A percentile compares a stretch with the other conserved stretches of the same genome.
Evolutionary conservation across 2,329 filamentous ascomycete species (phyloP).

Genomic region (Ramichloridium luteum): DNA sequence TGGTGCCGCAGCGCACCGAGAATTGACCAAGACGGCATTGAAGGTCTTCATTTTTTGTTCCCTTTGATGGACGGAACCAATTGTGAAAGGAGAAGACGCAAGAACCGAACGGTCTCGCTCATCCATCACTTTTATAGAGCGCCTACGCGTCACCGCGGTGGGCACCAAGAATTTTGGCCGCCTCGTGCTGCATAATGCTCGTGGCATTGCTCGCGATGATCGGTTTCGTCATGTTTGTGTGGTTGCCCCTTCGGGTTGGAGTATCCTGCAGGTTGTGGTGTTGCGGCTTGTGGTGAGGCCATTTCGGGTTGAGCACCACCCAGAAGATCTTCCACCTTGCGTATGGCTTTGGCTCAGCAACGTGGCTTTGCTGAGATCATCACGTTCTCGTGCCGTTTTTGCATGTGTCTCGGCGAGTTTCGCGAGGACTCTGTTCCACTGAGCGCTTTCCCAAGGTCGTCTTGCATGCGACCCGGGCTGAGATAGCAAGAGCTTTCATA

Average conservation of each 20-base stretch:
- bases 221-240: background rate
- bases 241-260: background rate
- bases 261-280: background rate
- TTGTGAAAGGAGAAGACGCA: background rate
- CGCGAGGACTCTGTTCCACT: no score
- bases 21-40: background rate
- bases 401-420: no score
- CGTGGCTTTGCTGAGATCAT: no score
- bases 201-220: background rate
- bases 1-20: background rate
- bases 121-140: background rate
- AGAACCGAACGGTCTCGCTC: background rate
- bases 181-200: background rate
- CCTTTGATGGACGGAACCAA: background rate
- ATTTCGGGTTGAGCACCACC: background rate
- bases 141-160: background rate
- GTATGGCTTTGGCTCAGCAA: no score
- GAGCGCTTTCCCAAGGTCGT: no score
- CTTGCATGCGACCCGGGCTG: no score
- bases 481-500: no score
- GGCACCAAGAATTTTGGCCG: conserved; percentile 1
- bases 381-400: no score
- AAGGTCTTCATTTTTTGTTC: background rate
- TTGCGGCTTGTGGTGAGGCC: no score
- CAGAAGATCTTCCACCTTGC: no score